phyloP scores from a whole-genome alignment of 2,329 filamentous ascomycete genomes.

The Phialophora macrospora region DNA sequence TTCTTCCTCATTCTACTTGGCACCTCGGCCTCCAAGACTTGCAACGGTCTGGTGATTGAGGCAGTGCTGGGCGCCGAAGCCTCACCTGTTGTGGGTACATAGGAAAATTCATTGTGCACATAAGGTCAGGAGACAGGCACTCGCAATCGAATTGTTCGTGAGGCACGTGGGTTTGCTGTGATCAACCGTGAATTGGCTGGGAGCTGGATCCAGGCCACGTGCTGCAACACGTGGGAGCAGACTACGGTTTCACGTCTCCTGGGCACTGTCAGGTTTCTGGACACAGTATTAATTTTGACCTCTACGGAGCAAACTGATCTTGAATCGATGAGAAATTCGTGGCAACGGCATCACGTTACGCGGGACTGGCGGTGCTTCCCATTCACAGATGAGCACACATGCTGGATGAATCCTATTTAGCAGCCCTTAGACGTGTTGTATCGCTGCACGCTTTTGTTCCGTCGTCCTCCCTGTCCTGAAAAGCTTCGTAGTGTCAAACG shows the following conservation, averaged over 20 bases:
- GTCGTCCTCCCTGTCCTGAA: background rate
- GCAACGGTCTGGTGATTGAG: constrained; percentile 13
- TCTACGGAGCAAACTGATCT: background rate
- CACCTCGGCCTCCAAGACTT: constrained; percentile 13
- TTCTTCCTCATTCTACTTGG: constrained; percentile 8
- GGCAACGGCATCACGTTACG: background rate
- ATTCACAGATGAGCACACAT: background rate
- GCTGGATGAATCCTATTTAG: background rate
- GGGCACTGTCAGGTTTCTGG: background rate
- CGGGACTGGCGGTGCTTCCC: background rate
- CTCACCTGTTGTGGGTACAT: background rate
- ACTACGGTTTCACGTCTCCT: background rate
- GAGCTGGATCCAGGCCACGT: background rate
- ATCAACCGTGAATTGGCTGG: background rate
- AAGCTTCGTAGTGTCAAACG: background rate
- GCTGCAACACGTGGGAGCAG: background rate
- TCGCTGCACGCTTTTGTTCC: background rate
- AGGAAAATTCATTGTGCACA: background rate
- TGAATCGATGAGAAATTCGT: background rate
- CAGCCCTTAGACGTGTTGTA: background rate
- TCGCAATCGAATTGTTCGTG: background rate
- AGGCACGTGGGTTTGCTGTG: background rate
- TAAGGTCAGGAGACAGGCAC: background rate
- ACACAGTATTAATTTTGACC: background rate
- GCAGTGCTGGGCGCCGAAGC: constrained; percentile 9